phyloP scores from a whole-genome alignment of 305 asterid species.

The Fraxinus paxiana region DNA sequence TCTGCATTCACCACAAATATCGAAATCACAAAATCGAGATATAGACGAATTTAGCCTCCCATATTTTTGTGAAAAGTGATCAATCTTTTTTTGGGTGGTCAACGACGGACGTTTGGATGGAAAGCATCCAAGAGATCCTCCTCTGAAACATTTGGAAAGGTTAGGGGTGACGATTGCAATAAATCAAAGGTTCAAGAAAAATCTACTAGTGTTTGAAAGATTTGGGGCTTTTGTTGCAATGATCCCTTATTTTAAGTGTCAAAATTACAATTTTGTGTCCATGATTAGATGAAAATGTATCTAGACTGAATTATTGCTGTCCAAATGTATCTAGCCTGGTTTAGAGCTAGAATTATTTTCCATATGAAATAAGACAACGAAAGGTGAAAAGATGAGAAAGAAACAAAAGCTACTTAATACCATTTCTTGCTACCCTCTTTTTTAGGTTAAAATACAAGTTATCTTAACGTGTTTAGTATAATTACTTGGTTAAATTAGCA shows the following conservation, averaged over 20 bases:
- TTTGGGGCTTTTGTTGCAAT: too few species aligned
- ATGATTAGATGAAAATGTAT: neutral
- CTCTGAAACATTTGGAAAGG: too few species aligned
- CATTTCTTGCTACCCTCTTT: neutral
- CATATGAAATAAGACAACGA: neutral
- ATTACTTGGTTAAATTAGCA: neutral
- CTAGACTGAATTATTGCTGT: neutral
- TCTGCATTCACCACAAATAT: too few species aligned
- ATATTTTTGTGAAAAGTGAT: too few species aligned
- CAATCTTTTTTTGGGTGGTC: too few species aligned
- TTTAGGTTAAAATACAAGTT: neutral
- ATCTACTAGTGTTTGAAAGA: too few species aligned
- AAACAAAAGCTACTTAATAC: neutral
- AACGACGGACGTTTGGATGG: too few species aligned
- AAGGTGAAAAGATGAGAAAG: neutral
- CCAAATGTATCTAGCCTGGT: conserved; percentile 20
- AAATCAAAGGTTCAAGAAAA: too few species aligned
- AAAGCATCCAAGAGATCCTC: too few species aligned
- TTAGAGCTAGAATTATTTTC: conserved; percentile 10
- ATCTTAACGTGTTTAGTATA: neutral
- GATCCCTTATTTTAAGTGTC: neutral
- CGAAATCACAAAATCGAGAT: too few species aligned
- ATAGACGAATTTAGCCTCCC: too few species aligned
- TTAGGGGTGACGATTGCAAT: too few species aligned
- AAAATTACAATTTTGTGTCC: neutral